These are phyloP conservation scores for Tarenaya hassleriana DNA, from an alignment of 345 rosid species.

Conservation along the genomic window DNA sequence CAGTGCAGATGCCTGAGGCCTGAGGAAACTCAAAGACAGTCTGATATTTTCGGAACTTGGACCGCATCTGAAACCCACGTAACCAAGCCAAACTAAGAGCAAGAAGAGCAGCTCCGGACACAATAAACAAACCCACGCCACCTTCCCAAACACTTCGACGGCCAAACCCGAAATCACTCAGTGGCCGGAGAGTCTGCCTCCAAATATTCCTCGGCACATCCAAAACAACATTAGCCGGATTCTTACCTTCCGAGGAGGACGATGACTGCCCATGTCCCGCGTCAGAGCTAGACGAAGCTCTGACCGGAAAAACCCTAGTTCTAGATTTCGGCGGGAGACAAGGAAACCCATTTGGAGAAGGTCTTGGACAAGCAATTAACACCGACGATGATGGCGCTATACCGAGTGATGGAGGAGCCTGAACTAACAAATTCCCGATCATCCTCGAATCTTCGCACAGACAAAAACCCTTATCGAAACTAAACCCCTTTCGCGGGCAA, in stretches of 20 bases:
- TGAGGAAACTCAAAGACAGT: slow-evolving; percentile 78
- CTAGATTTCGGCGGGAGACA: slow-evolving; percentile 48
- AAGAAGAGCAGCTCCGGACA: slow-evolving; percentile 74
- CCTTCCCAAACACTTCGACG: slow-evolving; percentile 96
- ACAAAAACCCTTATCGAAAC: slow-evolving; percentile 2
- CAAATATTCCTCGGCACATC: slow-evolving; percentile 68
- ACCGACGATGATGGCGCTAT: slow-evolving; percentile 38
- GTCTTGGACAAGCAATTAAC: slow-evolving; percentile 25
- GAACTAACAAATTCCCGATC: slow-evolving; percentile 43
- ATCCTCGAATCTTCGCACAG: slow-evolving; percentile 22
- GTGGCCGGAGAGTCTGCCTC: slow-evolving; percentile 72
- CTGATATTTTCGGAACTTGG: slow-evolving; percentile 75
- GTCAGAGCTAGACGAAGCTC: slow-evolving; percentile 49
- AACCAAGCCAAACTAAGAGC: slow-evolving; percentile 93
- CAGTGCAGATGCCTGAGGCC: slow-evolving; percentile 88
- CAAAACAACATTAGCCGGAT: slow-evolving; percentile 51
- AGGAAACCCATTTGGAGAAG: slow-evolving; percentile 39
- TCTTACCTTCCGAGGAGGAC: slow-evolving; percentile 38
- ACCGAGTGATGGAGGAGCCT: slow-evolving; percentile 37
- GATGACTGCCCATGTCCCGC: slow-evolving; percentile 41
- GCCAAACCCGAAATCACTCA: slow-evolving; percentile 92
- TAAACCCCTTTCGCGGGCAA: slow-evolving; percentile 10
- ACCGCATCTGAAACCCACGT: slow-evolving; percentile 70
- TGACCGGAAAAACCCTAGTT: slow-evolving; percentile 28
- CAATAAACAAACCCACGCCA: slow-evolving; percentile 93